Evolutionary conservation across 495 filamentous ascomycete genomes (phyloP).

Genomic region (Aspergillus hancockii): DNA sequence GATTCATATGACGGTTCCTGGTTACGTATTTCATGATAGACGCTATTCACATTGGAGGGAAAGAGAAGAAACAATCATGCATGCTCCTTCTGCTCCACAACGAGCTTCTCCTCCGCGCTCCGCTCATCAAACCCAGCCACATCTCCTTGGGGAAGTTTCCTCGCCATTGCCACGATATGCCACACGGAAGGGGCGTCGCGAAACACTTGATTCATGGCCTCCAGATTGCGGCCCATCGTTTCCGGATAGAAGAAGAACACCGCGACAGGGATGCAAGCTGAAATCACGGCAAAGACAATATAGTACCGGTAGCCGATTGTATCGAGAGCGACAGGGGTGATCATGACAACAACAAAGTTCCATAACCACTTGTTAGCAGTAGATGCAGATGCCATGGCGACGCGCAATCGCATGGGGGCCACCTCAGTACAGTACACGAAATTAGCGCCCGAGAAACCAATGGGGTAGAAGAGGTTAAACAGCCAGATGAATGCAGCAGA

Average conservation of each 20-base stretch:
- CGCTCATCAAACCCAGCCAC: too few relatives aligned
- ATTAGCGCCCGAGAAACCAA: constrained; percentile 59
- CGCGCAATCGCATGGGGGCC: constrained; percentile 52
- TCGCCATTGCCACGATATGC: constrained; percentile 37
- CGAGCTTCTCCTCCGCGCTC: constrained; percentile 13
- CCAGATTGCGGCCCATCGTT: constrained; percentile 64
- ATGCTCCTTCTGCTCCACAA: constrained; percentile 16
- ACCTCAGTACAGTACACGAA: constrained; percentile 62
- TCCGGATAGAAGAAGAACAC: constrained; percentile 71
- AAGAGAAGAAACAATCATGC: constrained; percentile 7
- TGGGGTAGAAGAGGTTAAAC: constrained; percentile 61
- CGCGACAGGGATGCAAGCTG: constrained; percentile 36
- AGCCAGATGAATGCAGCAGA: constrained; percentile 59
- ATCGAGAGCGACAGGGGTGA: constrained; percentile 49
- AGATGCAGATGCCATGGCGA: constrained; percentile 48
- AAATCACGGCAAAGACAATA: constrained; percentile 40
- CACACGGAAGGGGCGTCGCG: constrained; percentile 46
- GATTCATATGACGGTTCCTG: too few relatives aligned
- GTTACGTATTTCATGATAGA: too few relatives aligned
- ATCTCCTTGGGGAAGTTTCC: constrained; percentile 31
- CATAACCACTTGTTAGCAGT: constrained; percentile 48
- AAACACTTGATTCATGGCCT: constrained; percentile 69
- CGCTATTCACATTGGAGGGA: too few relatives aligned
- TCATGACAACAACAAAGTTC: constrained; percentile 62
- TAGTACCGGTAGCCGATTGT: constrained; percentile 39